These are phyloP conservation scores for Eimeria falciformis DNA, from an alignment of 169 alveolate genomes.

Conservation along the genomic window DNA sequence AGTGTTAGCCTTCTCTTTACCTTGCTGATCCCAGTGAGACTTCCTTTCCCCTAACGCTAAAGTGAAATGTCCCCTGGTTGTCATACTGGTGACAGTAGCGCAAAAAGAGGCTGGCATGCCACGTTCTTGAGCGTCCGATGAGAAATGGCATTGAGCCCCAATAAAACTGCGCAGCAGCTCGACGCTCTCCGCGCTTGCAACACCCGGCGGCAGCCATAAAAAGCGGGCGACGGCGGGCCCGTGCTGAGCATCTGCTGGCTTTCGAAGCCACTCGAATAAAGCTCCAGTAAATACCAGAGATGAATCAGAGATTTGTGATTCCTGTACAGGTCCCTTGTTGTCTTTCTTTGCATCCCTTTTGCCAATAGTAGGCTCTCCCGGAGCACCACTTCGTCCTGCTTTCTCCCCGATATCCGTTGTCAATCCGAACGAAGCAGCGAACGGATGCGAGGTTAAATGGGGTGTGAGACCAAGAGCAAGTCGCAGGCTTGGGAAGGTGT, in stretches of 20 bases:
- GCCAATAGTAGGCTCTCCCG: background rate
- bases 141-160: background rate
- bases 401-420: background rate
- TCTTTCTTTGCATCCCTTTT: background rate
- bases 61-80: background rate
- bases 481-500: background rate
- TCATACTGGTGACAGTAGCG: conserved; percentile 30
- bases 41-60: background rate
- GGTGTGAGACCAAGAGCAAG: background rate
- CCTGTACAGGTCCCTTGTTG: background rate
- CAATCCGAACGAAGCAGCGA: background rate
- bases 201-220: conserved; percentile 46
- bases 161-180: background rate
- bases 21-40: background rate
- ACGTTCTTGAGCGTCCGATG: background rate
- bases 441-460: background rate
- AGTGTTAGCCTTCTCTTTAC: background rate
- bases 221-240: conserved; percentile 16
- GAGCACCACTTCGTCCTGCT: background rate
- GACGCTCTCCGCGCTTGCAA: conserved; percentile 9
- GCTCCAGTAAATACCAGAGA: background rate
- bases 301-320: background rate
- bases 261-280: conserved; percentile 4
- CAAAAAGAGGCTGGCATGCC: background rate
- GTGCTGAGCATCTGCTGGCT: conserved; percentile 3